These are phyloP conservation scores for carrot (Daucus carota) DNA, from an alignment of 129 eudicot species.

Conservation along the genomic window DNA sequence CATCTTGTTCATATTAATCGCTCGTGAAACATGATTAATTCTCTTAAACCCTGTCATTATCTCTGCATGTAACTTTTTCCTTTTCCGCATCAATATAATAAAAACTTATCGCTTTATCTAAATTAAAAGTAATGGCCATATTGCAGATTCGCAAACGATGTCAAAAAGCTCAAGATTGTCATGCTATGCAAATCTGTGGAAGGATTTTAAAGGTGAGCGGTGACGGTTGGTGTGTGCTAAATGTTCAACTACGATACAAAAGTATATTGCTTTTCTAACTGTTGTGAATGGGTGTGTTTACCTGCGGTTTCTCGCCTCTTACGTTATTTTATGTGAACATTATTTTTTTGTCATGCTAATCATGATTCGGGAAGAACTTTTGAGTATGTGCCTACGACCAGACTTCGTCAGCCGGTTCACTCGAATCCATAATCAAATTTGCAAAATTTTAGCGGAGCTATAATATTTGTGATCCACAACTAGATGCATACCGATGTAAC, in stretches of 20 bases:
- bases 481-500: too few relatives aligned
- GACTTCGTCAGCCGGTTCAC: too few relatives aligned
- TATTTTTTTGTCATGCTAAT: background rate
- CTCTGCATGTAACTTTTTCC: background rate
- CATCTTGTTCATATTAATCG: too few relatives aligned
- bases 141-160: background rate
- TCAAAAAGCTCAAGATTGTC: conserved; percentile 12
- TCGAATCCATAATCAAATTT: too few relatives aligned
- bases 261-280: background rate
- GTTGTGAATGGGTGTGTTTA: background rate
- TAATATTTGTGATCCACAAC: too few relatives aligned
- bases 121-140: background rate
- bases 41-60: background rate
- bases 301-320: background rate
- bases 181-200: background rate
- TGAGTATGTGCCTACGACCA: too few relatives aligned
- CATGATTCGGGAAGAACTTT: background rate
- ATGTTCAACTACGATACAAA: background rate
- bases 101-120: background rate
- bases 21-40: background rate
- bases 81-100: background rate
- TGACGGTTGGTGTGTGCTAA: background rate
- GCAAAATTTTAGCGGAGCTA: too few relatives aligned
- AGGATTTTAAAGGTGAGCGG: background rate
- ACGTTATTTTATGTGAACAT: too few relatives aligned